Evolutionary conservation across 345 rosid genomes (phyloP), one percentile per base, ranked within the genome.

Genomic region (Bruguiera gymnorhiza): DNA sequence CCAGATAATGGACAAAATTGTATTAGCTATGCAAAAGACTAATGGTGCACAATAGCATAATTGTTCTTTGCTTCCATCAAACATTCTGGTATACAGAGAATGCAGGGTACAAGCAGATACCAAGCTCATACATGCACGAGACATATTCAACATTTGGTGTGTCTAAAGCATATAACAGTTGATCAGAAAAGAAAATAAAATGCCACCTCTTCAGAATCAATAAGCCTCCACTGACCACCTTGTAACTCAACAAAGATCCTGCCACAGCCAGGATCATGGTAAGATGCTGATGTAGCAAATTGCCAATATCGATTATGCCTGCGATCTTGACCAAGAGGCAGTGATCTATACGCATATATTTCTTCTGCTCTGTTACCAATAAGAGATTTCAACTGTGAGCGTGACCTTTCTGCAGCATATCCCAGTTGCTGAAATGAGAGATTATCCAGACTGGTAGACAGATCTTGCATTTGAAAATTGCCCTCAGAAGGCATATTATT

Each of bases 291-390:
- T 57, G 92, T 79, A 23, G 85, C 76, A 81, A 93, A 93, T 60
- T 79, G 95, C 98, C 98, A 93, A 69, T 93, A 93, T 4, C 98
- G 83, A 69, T 90, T 93, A 46, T 85, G 95, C 65, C 98, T 84
- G 58, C 98, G 89, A 83, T 93, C 98, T 81, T 81, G 91, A 71
- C 98, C 98, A 21, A 93, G 81, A 21, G 98, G 98, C 81, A 90
- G 81, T 62, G 98, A 93, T 67, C 96, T 86, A 66, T 83, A 87
- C 16, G 78, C 87, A 70, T 86, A 86, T 63, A 86, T 74, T 79
- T 90, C 90, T 75, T 93, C 98, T 20, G 96, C 98, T 81, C 81
- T 93, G 72, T 87, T 89, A 53, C 95, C 84, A 71, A 93, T 80
- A 59, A 82, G 86, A 27, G 93, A 86, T 82, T 93, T 93, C 55